These are phyloP conservation scores for Scleromitrula shiraiana DNA, from an alignment of 2,329 filamentous ascomycete species.

Conservation along the genomic window DNA sequence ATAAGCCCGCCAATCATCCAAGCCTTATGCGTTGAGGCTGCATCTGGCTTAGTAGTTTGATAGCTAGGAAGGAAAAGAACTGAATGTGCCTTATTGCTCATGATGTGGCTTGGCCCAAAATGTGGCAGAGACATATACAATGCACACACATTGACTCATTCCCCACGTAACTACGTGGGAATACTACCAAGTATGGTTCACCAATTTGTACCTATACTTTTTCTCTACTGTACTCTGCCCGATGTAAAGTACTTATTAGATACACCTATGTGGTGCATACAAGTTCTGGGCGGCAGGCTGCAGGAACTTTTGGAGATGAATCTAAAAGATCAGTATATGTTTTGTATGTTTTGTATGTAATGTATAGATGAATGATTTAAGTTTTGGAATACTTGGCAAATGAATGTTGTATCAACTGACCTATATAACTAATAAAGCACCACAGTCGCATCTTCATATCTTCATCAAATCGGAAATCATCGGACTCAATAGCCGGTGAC, in stretches of 20 bases:
- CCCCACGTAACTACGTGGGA: no score
- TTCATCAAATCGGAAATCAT: slow-evolving; percentile 5
- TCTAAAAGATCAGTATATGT: no score
- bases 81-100: neutral
- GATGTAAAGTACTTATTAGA: no score
- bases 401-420: slow-evolving; percentile 2
- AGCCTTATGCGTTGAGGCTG: neutral
- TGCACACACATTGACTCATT: neutral
- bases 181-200: neutral
- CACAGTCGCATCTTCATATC: neutral
- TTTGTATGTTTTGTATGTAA: no score
- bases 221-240: neutral
- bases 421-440: neutral
- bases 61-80: neutral
- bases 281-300: neutral
- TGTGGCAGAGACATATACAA: neutral
- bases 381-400: neutral
- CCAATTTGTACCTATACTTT: neutral
- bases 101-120: neutral
- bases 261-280: no score
- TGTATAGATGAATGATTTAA: no score
- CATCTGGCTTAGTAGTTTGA: neutral
- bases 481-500: neutral
- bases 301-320: neutral
- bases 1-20: neutral